Conservation (phyloP, 2,329 filamentous ascomycete genomes). For the Hypoxylon sp. region DNA sequence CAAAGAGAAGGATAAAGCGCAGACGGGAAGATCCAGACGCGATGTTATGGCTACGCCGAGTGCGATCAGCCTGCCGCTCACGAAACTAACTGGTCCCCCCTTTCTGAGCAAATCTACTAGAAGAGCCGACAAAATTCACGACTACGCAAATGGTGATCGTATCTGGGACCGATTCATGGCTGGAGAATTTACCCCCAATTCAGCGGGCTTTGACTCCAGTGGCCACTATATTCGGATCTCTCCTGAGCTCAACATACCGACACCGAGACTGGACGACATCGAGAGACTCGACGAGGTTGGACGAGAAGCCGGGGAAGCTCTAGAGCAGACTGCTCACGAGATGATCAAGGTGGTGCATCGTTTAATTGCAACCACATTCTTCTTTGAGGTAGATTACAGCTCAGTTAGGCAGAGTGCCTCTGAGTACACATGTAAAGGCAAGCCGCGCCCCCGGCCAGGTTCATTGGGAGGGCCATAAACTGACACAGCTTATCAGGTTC, state of each 20-base stretch:
- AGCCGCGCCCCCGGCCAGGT: neutral
- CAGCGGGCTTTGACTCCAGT: slow-evolving; percentile 4
- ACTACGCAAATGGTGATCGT: slow-evolving; percentile 30
- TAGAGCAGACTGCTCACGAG: slow-evolving; percentile 32
- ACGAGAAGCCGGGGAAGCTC: slow-evolving; percentile 32
- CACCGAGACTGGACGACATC: slow-evolving; percentile 43
- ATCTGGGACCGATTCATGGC: slow-evolving; percentile 37
- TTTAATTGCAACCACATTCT: slow-evolving; percentile 43
- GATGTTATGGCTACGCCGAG: slow-evolving; percentile 3
- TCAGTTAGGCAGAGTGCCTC: slow-evolving; percentile 38
- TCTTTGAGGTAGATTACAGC: slow-evolving; percentile 41
- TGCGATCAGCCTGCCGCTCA: slow-evolving; percentile 23
- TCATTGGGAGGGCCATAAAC: neutral
- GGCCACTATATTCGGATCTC: slow-evolving; percentile 39
- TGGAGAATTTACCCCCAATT: slow-evolving; percentile 8
- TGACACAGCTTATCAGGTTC: slow-evolving; percentile 30
- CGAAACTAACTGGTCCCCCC: slow-evolving; percentile 4
- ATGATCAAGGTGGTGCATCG: slow-evolving; percentile 40
- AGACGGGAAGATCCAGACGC: neutral
- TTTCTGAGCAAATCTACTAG: neutral
- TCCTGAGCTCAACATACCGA: slow-evolving; percentile 37
- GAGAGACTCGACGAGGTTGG: slow-evolving; percentile 38
- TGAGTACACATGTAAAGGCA: slow-evolving; percentile 42
- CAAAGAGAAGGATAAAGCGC: slow-evolving; percentile 19
- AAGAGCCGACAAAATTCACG: slow-evolving; percentile 28